phyloP scores from a whole-genome alignment of 2,329 filamentous ascomycete species.

The Tolypocladium endophyticum region DNA sequence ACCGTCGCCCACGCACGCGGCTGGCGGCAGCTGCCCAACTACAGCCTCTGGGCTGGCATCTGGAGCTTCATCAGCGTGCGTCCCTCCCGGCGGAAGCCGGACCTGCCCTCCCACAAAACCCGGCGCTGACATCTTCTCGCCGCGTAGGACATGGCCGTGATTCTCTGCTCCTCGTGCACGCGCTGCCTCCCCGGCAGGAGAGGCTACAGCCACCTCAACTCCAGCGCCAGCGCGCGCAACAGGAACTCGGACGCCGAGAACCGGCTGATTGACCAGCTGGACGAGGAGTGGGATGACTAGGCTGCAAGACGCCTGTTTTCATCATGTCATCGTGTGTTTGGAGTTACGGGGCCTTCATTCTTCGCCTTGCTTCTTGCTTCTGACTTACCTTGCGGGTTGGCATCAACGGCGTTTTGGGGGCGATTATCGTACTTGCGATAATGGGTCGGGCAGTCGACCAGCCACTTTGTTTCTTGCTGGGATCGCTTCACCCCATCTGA shows the following conservation, averaged over 20 bases:
- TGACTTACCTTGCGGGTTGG: background rate
- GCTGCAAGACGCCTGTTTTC: background rate
- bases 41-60: slow-evolving; percentile 82
- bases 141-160: slow-evolving; percentile 53
- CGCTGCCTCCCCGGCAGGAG: slow-evolving; percentile 52
- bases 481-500: background rate
- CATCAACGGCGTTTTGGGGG: background rate
- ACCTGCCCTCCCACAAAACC: slow-evolving; percentile 17
- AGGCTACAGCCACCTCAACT: slow-evolving; percentile 56
- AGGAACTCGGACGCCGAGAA: slow-evolving; percentile 72
- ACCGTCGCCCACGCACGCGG: slow-evolving; percentile 90
- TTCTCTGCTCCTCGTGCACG: slow-evolving; percentile 58
- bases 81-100: slow-evolving; percentile 19
- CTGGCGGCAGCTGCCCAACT: slow-evolving; percentile 93
- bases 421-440: background rate
- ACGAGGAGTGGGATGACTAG: slow-evolving; percentile 91
- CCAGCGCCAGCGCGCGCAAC: slow-evolving; percentile 37
- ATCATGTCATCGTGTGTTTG: background rate
- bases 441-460: background rate
- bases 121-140: background rate
- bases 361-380: background rate
- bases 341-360: background rate
- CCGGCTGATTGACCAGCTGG: slow-evolving; percentile 84
- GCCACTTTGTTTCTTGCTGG: background rate
- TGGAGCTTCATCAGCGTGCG: slow-evolving; percentile 66